Conservation (phyloP, 2,329 filamentous ascomycete species). For the Colletotrichum sp. region DNA sequence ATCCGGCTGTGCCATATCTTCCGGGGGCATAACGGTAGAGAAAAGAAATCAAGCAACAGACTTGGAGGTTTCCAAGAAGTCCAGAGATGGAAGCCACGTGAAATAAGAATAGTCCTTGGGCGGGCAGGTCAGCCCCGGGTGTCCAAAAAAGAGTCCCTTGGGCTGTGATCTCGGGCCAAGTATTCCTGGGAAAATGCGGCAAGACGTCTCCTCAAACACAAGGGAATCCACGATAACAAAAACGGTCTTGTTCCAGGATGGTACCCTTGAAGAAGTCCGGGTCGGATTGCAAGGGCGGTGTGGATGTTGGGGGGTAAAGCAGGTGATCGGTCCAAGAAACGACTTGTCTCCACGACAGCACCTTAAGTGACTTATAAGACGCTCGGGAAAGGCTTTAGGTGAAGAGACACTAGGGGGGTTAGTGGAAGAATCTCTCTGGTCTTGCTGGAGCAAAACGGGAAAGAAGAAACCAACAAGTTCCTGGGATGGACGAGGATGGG, state of each 20-base stretch:
- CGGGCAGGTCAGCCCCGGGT: slow-evolving; percentile 21
- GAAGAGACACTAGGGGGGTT: slow-evolving; percentile 20
- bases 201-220: slow-evolving; percentile 22
- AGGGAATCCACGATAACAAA: slow-evolving; percentile 24
- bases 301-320: slow-evolving; percentile 15
- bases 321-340: slow-evolving; percentile 25
- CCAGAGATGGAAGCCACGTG: slow-evolving; percentile 21
- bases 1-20: slow-evolving; percentile 52
- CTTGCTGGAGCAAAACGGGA: slow-evolving; percentile 24
- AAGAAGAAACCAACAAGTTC: slow-evolving; percentile 22
- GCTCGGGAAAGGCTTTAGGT: slow-evolving; percentile 10
- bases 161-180: slow-evolving; percentile 18
- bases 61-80: slow-evolving; percentile 1
- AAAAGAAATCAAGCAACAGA: slow-evolving; percentile 20
- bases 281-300: slow-evolving; percentile 23
- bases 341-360: slow-evolving; percentile 23
- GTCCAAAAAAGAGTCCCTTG: slow-evolving; percentile 20
- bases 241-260: slow-evolving; percentile 22
- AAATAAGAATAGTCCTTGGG: slow-evolving; percentile 23
- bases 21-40: slow-evolving; percentile 37
- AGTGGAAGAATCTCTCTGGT: slow-evolving; percentile 21
- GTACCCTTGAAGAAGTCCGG: slow-evolving; percentile 16
- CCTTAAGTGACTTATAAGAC: slow-evolving; percentile 19
- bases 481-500: slow-evolving; percentile 21
- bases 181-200: slow-evolving; percentile 23